phyloP scores from a whole-genome alignment of 805 yeast genomes.

The Sugiyamaella qingdaonensis region DNA sequence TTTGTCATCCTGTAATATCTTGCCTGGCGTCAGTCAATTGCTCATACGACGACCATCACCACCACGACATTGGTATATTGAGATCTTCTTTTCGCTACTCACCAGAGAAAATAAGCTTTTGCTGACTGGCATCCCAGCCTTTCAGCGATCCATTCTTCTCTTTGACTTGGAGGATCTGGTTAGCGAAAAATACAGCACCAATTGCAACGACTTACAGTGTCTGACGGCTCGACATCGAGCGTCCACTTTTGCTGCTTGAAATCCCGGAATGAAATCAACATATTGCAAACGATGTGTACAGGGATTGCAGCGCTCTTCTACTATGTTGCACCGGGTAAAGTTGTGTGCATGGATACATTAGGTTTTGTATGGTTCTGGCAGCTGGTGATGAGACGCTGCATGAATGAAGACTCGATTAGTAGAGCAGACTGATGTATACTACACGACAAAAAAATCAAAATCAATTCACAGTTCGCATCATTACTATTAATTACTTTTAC shows the following conservation, averaged over 20 bases:
- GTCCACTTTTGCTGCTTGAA: conserved; percentile 87
- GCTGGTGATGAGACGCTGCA: too few relatives aligned
- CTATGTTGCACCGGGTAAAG: neutral
- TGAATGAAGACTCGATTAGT: too few relatives aligned
- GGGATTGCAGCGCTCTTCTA: neutral
- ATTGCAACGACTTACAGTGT: conserved; percentile 49
- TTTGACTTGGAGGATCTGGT: conserved; percentile 19
- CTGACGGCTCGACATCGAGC: conserved; percentile 66
- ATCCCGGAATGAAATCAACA: conserved; percentile 84
- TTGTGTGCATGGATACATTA: neutral
- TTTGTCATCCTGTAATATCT: conserved; percentile 81
- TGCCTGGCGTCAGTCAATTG: conserved; percentile 38
- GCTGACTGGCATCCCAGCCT: conserved; percentile 63
- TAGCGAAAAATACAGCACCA: neutral
- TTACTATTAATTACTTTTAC: too few relatives aligned
- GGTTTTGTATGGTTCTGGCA: too few relatives aligned
- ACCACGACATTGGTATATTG: too few relatives aligned
- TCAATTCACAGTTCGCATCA: too few relatives aligned
- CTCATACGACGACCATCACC: neutral
- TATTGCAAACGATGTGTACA: conserved; percentile 27
- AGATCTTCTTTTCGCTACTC: too few relatives aligned
- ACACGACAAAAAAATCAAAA: too few relatives aligned
- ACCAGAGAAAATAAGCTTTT: conserved; percentile 89
- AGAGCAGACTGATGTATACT: too few relatives aligned
- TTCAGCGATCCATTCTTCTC: conserved; percentile 59